phyloP scores from a whole-genome alignment of 345 rosid genomes.

The Lenwebbia sp. region DNA sequence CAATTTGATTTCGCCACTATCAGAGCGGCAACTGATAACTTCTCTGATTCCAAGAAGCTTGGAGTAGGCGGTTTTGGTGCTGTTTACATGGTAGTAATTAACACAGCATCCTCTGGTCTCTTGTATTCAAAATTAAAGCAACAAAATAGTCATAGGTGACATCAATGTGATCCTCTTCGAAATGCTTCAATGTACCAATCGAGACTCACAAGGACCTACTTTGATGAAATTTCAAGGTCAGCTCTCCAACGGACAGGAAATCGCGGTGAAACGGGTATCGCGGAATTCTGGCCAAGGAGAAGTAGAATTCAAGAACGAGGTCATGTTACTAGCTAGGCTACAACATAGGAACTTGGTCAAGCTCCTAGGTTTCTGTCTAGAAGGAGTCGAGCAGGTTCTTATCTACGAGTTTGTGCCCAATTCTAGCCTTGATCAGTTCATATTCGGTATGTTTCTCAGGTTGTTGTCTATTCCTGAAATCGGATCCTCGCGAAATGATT shows the following conservation, averaged over 20 bases:
- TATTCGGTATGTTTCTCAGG: conserved; percentile 9
- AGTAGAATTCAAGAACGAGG: conserved; percentile 29
- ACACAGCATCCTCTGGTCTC: background rate
- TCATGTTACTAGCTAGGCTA: conserved; percentile 22
- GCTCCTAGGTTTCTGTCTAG: conserved; percentile 27
- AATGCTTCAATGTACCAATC: background rate
- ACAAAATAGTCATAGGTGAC: background rate
- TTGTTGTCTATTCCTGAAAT: too few relatives aligned
- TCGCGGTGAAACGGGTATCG: conserved; percentile 30
- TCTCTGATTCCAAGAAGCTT: conserved; percentile 16
- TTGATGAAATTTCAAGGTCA: conserved; percentile 4
- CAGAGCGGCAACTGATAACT: conserved; percentile 5
- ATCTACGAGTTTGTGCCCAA: conserved; percentile 38
- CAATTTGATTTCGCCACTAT: conserved; percentile 5
- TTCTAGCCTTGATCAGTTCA: conserved; percentile 26
- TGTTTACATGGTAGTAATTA: conserved; percentile 12
- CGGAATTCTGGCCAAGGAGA: conserved; percentile 24
- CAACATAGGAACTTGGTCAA: conserved; percentile 34
- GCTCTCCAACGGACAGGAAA: conserved; percentile 7
- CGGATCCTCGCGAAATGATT: rapidly evolving
- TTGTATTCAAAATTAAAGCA: rapidly evolving
- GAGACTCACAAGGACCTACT: background rate
- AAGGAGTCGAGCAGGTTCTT: conserved; percentile 28
- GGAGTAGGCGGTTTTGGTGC: conserved; percentile 18
- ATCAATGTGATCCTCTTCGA: background rate